These are phyloP conservation scores for Tricholomella constricta DNA, from an alignment of 768 basidiomycete genomes.

Conservation along the genomic window DNA sequence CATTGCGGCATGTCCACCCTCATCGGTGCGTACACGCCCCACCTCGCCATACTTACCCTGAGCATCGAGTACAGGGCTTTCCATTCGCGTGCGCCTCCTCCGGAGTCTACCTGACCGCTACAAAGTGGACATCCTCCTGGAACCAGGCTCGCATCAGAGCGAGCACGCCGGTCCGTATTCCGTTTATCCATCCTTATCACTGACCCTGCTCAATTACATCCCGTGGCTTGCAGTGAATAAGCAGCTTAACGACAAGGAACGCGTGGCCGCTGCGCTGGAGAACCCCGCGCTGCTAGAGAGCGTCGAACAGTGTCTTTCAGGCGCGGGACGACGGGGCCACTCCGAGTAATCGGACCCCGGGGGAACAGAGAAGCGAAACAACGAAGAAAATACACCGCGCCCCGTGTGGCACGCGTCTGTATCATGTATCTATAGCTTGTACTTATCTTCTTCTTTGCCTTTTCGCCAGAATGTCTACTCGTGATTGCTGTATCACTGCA, in stretches of 20 bases:
- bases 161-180: conserved; percentile 73
- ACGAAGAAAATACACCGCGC: neutral
- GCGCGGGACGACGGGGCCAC: conserved; percentile 33
- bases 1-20: conserved; percentile 98
- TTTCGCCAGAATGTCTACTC: too few relatives aligned
- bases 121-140: conserved; percentile 92
- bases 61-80: conserved; percentile 62
- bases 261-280: conserved; percentile 95
- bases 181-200: neutral
- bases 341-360: conserved; percentile 13
- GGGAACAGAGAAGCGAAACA: neutral
- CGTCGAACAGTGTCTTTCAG: conserved; percentile 67
- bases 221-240: conserved; percentile 75
- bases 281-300: conserved; percentile 85
- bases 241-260: conserved; percentile 98
- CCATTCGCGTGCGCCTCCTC: conserved; percentile 89
- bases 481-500: too few relatives aligned
- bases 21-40: conserved; percentile 63
- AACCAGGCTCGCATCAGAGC: conserved; percentile 95
- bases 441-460: conserved; percentile 4
- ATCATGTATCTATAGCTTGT: conserved; percentile 24
- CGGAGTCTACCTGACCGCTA: conserved; percentile 89
- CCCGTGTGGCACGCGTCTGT: neutral
- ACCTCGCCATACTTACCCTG: conserved; percentile 4
- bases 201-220: neutral